Evolutionary conservation across 495 filamentous ascomycete genomes (phyloP).

Genomic region (Aspergillus sclerotioniger): DNA sequence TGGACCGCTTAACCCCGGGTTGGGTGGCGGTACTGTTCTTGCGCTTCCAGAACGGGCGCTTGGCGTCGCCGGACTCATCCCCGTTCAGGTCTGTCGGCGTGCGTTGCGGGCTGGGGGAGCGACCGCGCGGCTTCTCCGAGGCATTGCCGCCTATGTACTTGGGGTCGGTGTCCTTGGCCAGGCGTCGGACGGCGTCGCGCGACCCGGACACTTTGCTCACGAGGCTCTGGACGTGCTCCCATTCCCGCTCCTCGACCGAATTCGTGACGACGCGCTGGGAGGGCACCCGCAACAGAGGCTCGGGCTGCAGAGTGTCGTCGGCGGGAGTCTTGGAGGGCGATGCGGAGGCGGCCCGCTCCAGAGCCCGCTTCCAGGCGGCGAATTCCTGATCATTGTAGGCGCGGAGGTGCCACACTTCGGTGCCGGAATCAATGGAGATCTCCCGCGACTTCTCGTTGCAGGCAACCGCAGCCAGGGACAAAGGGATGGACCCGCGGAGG

Average conservation of each 20-base stretch:
- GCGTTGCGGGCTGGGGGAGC: constrained; percentile 40
- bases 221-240: constrained; percentile 77
- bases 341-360: constrained; percentile 74
- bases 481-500: constrained; percentile 84
- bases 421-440: constrained; percentile 94
- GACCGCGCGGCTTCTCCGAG: constrained; percentile 30
- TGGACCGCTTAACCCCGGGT: constrained; percentile 25
- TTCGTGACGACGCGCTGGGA: constrained; percentile 28
- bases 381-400: constrained; percentile 82
- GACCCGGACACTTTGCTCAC: constrained; percentile 82
- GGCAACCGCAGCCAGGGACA: constrained; percentile 85
- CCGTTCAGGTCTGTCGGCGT: constrained; percentile 15
- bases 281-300: constrained; percentile 31
- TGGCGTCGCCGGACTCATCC: constrained; percentile 31
- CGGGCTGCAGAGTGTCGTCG: constrained; percentile 27
- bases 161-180: constrained; percentile 79
- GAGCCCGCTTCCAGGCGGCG: constrained; percentile 75
- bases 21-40: constrained; percentile 58
- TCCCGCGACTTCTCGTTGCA: constrained; percentile 83
- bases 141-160: constrained; percentile 47
- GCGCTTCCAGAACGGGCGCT: constrained; percentile 82
- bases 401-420: constrained; percentile 95
- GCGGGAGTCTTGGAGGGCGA: constrained; percentile 24
- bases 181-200: constrained; percentile 77
- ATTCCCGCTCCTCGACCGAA: constrained; percentile 70